phyloP scores from a whole-genome alignment of 345 rosid genomes.

The Eucalyptus fibrosa region DNA sequence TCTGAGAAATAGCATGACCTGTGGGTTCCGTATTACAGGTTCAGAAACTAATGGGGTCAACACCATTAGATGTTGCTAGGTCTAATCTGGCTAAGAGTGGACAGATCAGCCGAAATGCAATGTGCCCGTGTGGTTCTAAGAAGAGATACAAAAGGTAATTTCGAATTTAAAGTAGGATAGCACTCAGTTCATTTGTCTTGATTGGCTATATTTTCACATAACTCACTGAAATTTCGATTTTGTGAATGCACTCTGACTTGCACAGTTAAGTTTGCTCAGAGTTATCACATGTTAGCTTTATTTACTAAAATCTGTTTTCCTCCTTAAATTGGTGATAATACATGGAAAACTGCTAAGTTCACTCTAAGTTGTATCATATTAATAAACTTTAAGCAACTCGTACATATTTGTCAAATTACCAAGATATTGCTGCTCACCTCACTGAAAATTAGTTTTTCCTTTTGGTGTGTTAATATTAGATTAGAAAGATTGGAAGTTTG shows the following conservation, averaged over 20 bases:
- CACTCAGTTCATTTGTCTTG: neutral
- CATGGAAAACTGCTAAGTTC: neutral
- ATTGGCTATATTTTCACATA: neutral
- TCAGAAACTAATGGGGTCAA: slow-evolving; percentile 82
- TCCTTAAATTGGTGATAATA: neutral
- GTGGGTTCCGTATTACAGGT: slow-evolving; percentile 28
- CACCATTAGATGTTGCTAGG: slow-evolving; percentile 78
- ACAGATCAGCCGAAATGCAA: slow-evolving; percentile 84
- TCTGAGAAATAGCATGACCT: neutral
- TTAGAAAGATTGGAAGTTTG: neutral
- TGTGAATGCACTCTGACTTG: neutral
- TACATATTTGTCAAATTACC: neutral
- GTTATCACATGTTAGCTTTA: neutral
- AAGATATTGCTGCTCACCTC: neutral
- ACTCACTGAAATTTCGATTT: neutral
- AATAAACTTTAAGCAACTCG: neutral
- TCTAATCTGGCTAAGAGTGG: slow-evolving; percentile 87
- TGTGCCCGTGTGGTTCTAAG: slow-evolving; percentile 95
- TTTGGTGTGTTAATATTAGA: neutral
- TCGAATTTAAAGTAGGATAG: neutral
- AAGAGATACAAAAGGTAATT: slow-evolving; percentile 83
- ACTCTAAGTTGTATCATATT: neutral
- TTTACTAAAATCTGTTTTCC: neutral
- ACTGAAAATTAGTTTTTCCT: neutral
- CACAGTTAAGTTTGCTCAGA: neutral